Percentiles rank a stretch among this genome's conserved stretches.
These are phyloP conservation scores for Cynanchum wilfordii DNA, from an alignment of 257 asterid species.

Conservation along the genomic window DNA sequence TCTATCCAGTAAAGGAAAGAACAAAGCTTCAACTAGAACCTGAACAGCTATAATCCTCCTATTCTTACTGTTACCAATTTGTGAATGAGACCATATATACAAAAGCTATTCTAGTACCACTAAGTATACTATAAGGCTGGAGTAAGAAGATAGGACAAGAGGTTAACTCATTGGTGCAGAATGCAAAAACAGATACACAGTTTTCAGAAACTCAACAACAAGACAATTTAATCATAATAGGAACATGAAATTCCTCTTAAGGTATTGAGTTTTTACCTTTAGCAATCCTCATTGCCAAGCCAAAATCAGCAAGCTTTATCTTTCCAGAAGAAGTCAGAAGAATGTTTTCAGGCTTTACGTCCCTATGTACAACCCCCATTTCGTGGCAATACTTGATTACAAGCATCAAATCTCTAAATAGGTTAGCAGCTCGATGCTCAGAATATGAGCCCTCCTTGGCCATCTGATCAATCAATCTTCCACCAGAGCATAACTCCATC, in stretches of 20 bases:
- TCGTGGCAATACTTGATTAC: conserved; percentile 49
- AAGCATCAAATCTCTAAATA: conserved; percentile 43
- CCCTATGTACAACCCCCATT: conserved; percentile 51
- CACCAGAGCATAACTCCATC: conserved; percentile 48
- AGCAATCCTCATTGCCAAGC: conserved; percentile 51
- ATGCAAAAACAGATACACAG: neutral
- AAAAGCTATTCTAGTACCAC: neutral
- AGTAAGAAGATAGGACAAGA: neutral
- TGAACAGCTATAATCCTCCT: neutral
- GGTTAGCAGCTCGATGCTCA: conserved; percentile 39
- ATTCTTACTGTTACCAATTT: neutral
- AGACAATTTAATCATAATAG: neutral
- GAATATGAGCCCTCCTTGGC: conserved; percentile 28
- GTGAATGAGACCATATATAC: neutral
- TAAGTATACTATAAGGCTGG: neutral
- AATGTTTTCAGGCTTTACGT: conserved; percentile 47
- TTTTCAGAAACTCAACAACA: neutral
- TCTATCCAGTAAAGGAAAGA: neutral
- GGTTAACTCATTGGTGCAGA: neutral
- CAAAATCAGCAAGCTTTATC: conserved; percentile 49
- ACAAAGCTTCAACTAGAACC: neutral
- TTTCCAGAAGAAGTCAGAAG: conserved; percentile 40
- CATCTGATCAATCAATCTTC: conserved; percentile 50
- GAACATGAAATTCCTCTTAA: neutral
- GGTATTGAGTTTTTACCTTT: conserved; percentile 23